Evolutionary conservation across 768 basidiomycete species (phyloP).

Genomic region (Rhizopogon vesiculosus): DNA sequence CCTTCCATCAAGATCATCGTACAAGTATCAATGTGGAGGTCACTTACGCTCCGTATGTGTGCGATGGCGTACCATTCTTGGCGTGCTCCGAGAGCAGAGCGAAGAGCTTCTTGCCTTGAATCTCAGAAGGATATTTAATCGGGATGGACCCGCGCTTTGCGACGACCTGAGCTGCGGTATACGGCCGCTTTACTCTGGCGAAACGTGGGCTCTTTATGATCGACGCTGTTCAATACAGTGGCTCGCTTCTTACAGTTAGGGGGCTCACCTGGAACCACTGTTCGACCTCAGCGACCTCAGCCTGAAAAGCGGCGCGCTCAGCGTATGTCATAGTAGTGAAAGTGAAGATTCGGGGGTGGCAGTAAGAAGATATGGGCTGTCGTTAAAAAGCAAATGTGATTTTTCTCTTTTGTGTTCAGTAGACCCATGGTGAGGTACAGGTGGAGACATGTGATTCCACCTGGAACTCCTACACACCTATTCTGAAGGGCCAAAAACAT

Average conservation of each 20-base stretch:
- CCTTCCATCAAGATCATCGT: conserved; percentile 1
- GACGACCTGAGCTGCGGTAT: conserved; percentile 90
- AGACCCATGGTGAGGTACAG: neutral
- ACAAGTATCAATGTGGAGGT: neutral
- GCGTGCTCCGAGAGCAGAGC: conserved; percentile 70
- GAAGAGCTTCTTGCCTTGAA: conserved; percentile 86
- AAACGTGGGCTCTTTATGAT: conserved; percentile 77
- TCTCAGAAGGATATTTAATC: conserved; percentile 82
- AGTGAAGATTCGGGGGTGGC: conserved; percentile 8
- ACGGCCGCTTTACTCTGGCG: conserved; percentile 81
- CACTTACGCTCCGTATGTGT: conserved; percentile 98
- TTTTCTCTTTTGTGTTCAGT: neutral
- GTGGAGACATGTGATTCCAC: conserved; percentile 43
- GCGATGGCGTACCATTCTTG: conserved; percentile 73
- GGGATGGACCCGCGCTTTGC: conserved; percentile 87
- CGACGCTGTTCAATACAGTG: neutral
- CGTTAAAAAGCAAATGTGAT: neutral
- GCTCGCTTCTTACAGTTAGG: neutral
- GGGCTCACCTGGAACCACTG: conserved; percentile 84
- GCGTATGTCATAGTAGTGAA: conserved; percentile 43
- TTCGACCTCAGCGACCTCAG: conserved; percentile 83
- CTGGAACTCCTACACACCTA: conserved; percentile 4
- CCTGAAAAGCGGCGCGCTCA: conserved; percentile 67
- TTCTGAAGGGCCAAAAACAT: neutral
- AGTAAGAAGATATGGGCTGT: conserved; percentile 20